Base-by-base conservation (phyloP, 495 filamentous ascomycete genomes). In the Aspergillus conjunctus region DNA sequence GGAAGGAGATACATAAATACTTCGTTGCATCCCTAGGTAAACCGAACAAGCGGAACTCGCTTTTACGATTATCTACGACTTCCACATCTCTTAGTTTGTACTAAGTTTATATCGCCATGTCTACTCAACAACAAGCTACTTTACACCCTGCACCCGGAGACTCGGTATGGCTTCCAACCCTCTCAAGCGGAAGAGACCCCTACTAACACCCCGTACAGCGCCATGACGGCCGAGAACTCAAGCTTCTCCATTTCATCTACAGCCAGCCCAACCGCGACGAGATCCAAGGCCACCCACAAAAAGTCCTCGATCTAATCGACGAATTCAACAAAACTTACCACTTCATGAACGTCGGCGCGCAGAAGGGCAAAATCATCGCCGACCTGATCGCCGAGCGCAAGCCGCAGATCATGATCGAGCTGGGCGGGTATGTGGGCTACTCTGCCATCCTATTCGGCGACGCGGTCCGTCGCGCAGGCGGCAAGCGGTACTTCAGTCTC, bases 361-460 rank as follows among this genome's bases (percentile, higher is more conserved):
- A 83, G 55, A 95, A 95, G 66, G 90, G 88, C 45, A 77, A 77
- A 43, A 83, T 91, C 21, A 81, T 93, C 17, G 78, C 77, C 0
- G 74, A 87, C 31, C 67, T 91, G 8, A 91, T 94, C 58, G 70
- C 72, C 11, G 74, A 87, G 56, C 66, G 80, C 50, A 88, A 87
- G 68, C 91, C 91, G 0, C 63, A 81, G 41, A 78, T 77, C 6
- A 88, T 92, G 79, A 83, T 94, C 50, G 91, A 95, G 69, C 81
- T 93, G 4, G 91, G 91, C 43, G 88, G 88, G 50, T 95, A 93
- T 72, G 77, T 92, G 32, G 91, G 91, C 45, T 94, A 93, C 76
- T 91, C 88, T 0, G 85, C 86, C 44, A 85, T 92, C 52, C 75
- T 90, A 7, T 91, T 91, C 63, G 87, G 82, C 31, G 79, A 83